These are phyloP conservation scores for Globisporangium camurandrum DNA, from an alignment of 352 stramenopile genomes.

Conservation along the genomic window DNA sequence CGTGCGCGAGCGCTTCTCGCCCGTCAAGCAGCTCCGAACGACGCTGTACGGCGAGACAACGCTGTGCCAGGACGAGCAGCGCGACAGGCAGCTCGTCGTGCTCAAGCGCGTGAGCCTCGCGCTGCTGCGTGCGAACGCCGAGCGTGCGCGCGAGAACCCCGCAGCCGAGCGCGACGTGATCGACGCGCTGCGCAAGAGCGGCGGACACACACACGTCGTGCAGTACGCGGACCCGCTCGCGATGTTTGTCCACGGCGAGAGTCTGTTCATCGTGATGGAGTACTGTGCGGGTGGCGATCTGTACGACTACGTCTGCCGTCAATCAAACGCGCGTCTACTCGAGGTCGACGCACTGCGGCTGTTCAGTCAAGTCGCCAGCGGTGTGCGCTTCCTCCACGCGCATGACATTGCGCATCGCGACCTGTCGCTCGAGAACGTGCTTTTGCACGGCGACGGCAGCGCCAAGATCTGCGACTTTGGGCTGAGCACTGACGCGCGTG, in stretches of 20 bases:
- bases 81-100: slow-evolving; percentile 31
- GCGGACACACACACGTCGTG: slow-evolving; percentile 33
- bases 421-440: slow-evolving; percentile 52
- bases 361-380: slow-evolving; percentile 31
- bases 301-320: slow-evolving; percentile 33
- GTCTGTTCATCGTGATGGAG: slow-evolving; percentile 53
- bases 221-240: slow-evolving; percentile 17
- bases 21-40: slow-evolving; percentile 25
- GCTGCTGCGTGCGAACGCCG: slow-evolving; percentile 27
- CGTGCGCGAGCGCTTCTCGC: slow-evolving; percentile 24
- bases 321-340: slow-evolving; percentile 19
- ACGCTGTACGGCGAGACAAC: slow-evolving; percentile 53
- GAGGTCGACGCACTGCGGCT: slow-evolving; percentile 30
- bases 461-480: slow-evolving; percentile 63
- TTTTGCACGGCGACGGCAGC: slow-evolving; percentile 22
- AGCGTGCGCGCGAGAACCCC: slow-evolving; percentile 30
- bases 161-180: slow-evolving; percentile 37
- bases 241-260: slow-evolving; percentile 34
- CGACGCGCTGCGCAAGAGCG: slow-evolving; percentile 24
- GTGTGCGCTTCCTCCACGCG: slow-evolving; percentile 38
- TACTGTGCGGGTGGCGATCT: slow-evolving; percentile 58
- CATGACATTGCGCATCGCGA: slow-evolving; percentile 47
- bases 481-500: slow-evolving; percentile 31
- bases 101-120: slow-evolving; percentile 45
- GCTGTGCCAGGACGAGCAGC: slow-evolving; percentile 30